These are phyloP conservation scores for Rubroboletus satanas DNA, from an alignment of 768 basidiomycete genomes.

Conservation along the genomic window DNA sequence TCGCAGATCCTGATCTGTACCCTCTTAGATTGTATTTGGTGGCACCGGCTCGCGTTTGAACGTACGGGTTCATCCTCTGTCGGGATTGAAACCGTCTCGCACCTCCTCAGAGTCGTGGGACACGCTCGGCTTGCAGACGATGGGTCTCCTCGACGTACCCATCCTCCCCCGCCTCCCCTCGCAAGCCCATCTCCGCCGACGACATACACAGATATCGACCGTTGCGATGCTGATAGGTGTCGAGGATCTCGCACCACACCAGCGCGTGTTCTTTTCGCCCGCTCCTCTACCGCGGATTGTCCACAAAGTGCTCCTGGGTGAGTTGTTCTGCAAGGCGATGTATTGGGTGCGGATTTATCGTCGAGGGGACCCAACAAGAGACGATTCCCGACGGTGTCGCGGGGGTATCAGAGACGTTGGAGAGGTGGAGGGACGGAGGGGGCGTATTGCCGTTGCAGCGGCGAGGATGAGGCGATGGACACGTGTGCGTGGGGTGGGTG, in stretches of 20 bases:
- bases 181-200: not conserved
- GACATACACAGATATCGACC: not conserved
- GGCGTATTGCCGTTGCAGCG: no score
- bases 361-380: no score
- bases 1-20: not conserved
- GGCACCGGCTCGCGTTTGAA: not conserved
- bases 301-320: slow-evolving; percentile 15
- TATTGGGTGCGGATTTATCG: no score
- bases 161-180: not conserved
- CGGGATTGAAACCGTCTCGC: slow-evolving; percentile 13
- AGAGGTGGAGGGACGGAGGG: no score
- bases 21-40: slow-evolving; percentile 13
- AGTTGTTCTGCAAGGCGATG: no score
- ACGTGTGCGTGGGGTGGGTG: no score
- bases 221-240: slow-evolving; percentile 17
- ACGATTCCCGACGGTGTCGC: no score
- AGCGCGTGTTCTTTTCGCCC: slow-evolving; percentile 15
- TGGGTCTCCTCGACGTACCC: not conserved
- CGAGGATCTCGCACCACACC: not conserved
- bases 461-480: no score
- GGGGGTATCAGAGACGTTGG: no score
- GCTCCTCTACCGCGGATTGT: slow-evolving; percentile 23
- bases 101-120: slow-evolving; percentile 22
- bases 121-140: not conserved
- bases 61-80: slow-evolving; percentile 4